A percentile compares a stretch with the other conserved stretches of the same genome.
Evolutionary conservation across 495 filamentous ascomycete genomes (phyloP).

Genomic region (Tuber umbilicatum): DNA sequence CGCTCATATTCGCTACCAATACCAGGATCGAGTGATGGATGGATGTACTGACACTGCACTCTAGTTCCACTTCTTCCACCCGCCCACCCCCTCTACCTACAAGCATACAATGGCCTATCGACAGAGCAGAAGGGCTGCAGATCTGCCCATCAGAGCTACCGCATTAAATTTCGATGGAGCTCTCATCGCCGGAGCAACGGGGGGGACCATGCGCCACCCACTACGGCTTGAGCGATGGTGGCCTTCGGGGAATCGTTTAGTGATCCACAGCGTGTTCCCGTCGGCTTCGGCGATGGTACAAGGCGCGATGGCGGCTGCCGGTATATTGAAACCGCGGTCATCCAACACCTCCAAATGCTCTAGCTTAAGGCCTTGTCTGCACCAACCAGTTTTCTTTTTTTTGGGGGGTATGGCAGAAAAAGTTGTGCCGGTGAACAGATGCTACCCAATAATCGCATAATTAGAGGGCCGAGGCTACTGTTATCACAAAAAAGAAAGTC

Average conservation of each 20-base stretch:
- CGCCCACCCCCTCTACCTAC: not conserved
- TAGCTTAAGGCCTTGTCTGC: not conserved
- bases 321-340: not conserved
- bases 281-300: not conserved
- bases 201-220: not conserved
- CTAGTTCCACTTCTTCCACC: not conserved
- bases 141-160: not conserved
- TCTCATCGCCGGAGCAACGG: not conserved
- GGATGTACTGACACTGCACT: not conserved
- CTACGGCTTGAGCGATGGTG: not conserved
- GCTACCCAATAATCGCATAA: not conserved
- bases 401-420: not conserved
- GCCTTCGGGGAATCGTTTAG: not conserved
- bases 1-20: not conserved
- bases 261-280: not conserved
- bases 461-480: not conserved
- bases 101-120: not conserved
- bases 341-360: not conserved
- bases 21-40: not conserved
- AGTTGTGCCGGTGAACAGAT: not conserved
- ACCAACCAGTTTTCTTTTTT: not conserved
- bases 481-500: not conserved
- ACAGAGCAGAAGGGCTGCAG: not conserved
- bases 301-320: conserved; percentile 5
- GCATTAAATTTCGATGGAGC: not conserved